Conservation (phyloP, 768 basidiomycete species). For the Grammothele lineata region DNA sequence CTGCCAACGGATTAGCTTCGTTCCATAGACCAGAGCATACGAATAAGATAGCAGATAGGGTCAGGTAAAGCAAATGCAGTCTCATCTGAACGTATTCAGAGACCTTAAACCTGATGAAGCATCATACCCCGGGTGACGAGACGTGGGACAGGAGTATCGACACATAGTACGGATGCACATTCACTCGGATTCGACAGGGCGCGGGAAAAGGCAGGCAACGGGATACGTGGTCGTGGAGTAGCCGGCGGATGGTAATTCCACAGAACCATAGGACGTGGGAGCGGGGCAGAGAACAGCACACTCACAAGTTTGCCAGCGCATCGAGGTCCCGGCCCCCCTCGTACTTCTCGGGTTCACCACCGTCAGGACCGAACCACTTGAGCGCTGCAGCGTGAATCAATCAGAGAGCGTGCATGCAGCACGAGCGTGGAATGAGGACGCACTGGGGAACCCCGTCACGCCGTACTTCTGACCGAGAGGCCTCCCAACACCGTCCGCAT, state of each 20-base stretch:
- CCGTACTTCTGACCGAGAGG: constrained; percentile 73
- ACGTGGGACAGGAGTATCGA: background rate
- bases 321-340: constrained; percentile 81
- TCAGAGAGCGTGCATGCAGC: constrained; percentile 34
- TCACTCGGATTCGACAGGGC: background rate
- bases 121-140: constrained; percentile 1
- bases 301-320: constrained; percentile 70
- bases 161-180: background rate
- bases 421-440: constrained; percentile 27
- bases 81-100: constrained; percentile 12
- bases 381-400: constrained; percentile 52
- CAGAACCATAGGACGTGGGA: no score
- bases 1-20: constrained; percentile 41
- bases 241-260: no score
- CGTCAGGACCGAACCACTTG: constrained; percentile 84
- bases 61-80: constrained; percentile 5
- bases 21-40: background rate
- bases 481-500: constrained; percentile 85
- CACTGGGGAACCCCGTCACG: constrained; percentile 85
- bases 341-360: constrained; percentile 59
- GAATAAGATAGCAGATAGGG: background rate
- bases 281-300: background rate
- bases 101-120: constrained; percentile 15
- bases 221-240: no score
- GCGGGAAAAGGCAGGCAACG: background rate